Percentiles rank a stretch among this genome's conserved stretches.
Conservation (phyloP, 2,329 filamentous ascomycete genomes). For the Diaporthe vaccinii region DNA sequence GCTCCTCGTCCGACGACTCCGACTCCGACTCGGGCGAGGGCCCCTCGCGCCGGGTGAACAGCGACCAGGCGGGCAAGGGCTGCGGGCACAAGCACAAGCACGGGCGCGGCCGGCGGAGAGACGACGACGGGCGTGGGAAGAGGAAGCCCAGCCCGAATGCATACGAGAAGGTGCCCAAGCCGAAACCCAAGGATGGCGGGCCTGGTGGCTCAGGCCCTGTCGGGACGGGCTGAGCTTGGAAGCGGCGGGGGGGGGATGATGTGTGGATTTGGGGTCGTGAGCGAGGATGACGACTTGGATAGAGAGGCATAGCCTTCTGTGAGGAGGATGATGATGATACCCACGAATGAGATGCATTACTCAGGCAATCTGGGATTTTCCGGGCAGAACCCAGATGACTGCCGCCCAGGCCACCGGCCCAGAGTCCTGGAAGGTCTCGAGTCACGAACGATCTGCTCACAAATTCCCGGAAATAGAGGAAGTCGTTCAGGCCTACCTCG, state of each 20-base stretch:
- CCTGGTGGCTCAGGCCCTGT: constrained; percentile 32
- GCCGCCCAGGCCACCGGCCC: background rate
- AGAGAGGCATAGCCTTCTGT: background rate
- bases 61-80: constrained; percentile 33
- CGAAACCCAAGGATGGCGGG: constrained; percentile 37
- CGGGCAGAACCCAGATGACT: background rate
- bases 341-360: constrained; percentile 17
- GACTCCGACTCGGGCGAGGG: constrained; percentile 56
- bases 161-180: constrained; percentile 41
- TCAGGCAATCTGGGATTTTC: constrained; percentile 8
- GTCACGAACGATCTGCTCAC: background rate
- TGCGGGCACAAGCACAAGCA: constrained; percentile 30
- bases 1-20: constrained; percentile 53
- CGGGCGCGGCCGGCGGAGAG: constrained; percentile 32
- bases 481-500: background rate
- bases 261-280: background rate
- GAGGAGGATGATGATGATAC: constrained; percentile 25
- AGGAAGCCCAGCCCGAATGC: constrained; percentile 42
- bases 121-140: constrained; percentile 12
- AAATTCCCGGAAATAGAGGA: background rate
- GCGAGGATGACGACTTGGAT: background rate
- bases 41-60: constrained; percentile 53
- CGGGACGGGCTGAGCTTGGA: constrained; percentile 6
- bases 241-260: background rate
- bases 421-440: background rate